phyloP scores from a whole-genome alignment of 352 stramenopile genomes.

The Phytophthora pistaciae region DNA sequence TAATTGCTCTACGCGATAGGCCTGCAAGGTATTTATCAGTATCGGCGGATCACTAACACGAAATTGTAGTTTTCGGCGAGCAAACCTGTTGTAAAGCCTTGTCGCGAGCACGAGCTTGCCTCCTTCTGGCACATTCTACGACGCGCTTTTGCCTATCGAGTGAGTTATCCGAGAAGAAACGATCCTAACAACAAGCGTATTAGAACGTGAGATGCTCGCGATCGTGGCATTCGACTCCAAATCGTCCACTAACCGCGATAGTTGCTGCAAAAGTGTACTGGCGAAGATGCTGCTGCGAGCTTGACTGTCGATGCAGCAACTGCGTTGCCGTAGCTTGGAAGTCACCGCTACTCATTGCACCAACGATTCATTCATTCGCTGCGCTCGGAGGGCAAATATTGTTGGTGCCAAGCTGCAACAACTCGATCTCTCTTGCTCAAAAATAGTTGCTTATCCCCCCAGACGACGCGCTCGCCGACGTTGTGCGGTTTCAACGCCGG shows the following conservation, averaged over 20 bases:
- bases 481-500: constrained; percentile 33
- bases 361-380: constrained; percentile 2
- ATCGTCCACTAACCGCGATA: constrained; percentile 38
- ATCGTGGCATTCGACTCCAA: neutral
- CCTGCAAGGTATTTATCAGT: constrained; percentile 26
- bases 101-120: constrained; percentile 58
- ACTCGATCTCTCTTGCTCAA: constrained; percentile 9
- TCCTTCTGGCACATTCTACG: constrained; percentile 63
- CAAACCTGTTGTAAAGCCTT: constrained; percentile 64
- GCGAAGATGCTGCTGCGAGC: constrained; percentile 38
- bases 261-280: constrained; percentile 46
- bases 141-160: constrained; percentile 62
- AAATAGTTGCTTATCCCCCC: constrained; percentile 28
- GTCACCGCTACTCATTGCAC: constrained; percentile 34
- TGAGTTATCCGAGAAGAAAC: constrained; percentile 81
- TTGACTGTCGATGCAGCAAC: constrained; percentile 51
- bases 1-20: constrained; percentile 51
- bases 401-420: neutral
- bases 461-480: neutral
- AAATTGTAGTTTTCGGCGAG: neutral
- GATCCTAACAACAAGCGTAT: constrained; percentile 46
- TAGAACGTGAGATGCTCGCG: neutral
- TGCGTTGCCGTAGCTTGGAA: constrained; percentile 40
- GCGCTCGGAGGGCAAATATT: neutral
- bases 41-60: neutral